A percentile compares a stretch with the other conserved stretches of the same genome.
These are phyloP conservation scores for Crithidia fasciculata DNA, from an alignment of 208 protist genomes.

Conservation along the genomic window DNA sequence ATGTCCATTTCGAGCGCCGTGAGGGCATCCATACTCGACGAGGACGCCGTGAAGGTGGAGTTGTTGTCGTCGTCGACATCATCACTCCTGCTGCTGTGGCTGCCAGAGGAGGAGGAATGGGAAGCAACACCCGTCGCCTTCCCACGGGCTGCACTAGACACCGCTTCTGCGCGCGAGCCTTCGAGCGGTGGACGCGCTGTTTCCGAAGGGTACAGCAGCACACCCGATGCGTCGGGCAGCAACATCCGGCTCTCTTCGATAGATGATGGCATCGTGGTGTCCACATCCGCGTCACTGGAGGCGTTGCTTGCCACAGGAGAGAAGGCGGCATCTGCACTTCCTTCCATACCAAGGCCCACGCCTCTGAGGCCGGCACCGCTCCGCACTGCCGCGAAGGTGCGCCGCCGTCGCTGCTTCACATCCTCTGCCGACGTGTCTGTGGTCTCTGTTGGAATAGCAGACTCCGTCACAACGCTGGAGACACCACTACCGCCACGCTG, in stretches of 20 bases:
- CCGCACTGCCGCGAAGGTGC: constrained; percentile 15
- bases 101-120: too few species aligned
- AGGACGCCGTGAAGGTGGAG: constrained; percentile 11
- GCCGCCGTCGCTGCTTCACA: constrained; percentile 14
- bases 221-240: not conserved
- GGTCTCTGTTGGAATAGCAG: constrained; percentile 13
- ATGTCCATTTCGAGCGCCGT: constrained; percentile 57
- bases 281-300: constrained; percentile 34
- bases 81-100: too few species aligned
- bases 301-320: constrained; percentile 18
- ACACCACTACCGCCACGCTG: not conserved
- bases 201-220: not conserved
- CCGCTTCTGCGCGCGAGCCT: too few species aligned
- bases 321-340: constrained; percentile 13
- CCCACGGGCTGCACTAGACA: too few species aligned
- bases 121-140: too few species aligned
- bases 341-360: not conserved
- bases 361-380: not conserved
- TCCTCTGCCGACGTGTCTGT: constrained; percentile 1
- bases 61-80: constrained; percentile 7
- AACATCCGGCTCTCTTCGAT: constrained; percentile 9
- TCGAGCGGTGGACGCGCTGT: not conserved
- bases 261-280: constrained; percentile 19
- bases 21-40: constrained; percentile 43
- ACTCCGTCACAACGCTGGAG: not conserved